Conservation (phyloP, 805 yeast genomes). For the Cyberlindnera mississippiensis region DNA sequence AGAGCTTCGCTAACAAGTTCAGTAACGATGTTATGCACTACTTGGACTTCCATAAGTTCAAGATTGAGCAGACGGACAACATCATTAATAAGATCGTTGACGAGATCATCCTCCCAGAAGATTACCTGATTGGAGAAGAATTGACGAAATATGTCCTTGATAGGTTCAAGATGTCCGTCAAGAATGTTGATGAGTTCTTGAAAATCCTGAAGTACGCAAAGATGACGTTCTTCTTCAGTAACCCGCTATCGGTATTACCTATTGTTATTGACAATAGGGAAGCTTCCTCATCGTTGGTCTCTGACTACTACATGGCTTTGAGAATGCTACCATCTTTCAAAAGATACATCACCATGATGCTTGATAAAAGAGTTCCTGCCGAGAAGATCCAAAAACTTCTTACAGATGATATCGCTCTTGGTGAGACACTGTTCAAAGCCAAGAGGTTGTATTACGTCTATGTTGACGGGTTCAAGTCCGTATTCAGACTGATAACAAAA, state of each 20-base stretch:
- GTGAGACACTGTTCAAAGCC: slow-evolving; percentile 15
- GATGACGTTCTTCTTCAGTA: slow-evolving; percentile 25
- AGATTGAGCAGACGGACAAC: slow-evolving; percentile 25
- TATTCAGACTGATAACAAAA: slow-evolving; percentile 19
- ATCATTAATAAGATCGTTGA: slow-evolving; percentile 23
- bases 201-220: slow-evolving; percentile 23
- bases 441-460: slow-evolving; percentile 16
- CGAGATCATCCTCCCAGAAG: slow-evolving; percentile 18
- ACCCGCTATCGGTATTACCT: slow-evolving; percentile 20
- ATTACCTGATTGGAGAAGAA: slow-evolving; percentile 20
- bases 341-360: slow-evolving; percentile 17
- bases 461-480: slow-evolving; percentile 17
- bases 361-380: slow-evolving; percentile 2
- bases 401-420: slow-evolving; percentile 20
- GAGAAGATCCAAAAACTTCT: slow-evolving; percentile 16
- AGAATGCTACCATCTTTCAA: slow-evolving; percentile 36
- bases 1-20: slow-evolving; percentile 19
- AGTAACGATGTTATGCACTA: slow-evolving; percentile 15
- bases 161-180: slow-evolving; percentile 21
- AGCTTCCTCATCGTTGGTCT: slow-evolving; percentile 1
- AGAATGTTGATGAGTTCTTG: slow-evolving; percentile 25
- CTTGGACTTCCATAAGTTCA: slow-evolving; percentile 17
- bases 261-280: slow-evolving; percentile 4
- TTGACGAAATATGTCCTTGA: slow-evolving; percentile 19
- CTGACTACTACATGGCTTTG: slow-evolving; percentile 24